A percentile compares a stretch with the other conserved stretches of the same genome.
These are phyloP conservation scores for Trapa bicornis DNA, from an alignment of 345 rosid genomes.

Conservation along the genomic window DNA sequence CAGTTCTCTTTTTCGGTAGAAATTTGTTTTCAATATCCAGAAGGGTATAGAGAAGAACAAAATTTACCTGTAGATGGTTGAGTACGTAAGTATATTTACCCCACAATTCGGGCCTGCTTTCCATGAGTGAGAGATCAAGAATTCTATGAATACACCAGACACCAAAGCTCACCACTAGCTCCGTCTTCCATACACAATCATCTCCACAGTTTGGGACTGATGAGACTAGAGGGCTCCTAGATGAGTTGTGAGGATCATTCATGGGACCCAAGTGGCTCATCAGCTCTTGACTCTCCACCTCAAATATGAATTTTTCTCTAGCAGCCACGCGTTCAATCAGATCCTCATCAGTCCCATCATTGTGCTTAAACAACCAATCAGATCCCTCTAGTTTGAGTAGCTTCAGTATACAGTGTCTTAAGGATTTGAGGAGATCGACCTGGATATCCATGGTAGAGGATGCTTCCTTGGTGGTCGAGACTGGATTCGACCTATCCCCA, in stretches of 20 bases:
- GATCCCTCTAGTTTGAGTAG: conserved; percentile 86
- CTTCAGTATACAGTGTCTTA: conserved; percentile 62
- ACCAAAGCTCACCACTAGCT: conserved; percentile 79
- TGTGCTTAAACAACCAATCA: conserved; percentile 85
- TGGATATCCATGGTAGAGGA: conserved; percentile 45
- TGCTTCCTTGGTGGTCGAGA: conserved; percentile 25
- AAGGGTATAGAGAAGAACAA: background rate
- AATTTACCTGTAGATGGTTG: conserved; percentile 86
- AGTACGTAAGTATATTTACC: conserved; percentile 94
- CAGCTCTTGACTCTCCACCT: conserved; percentile 59
- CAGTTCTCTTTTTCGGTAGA: background rate
- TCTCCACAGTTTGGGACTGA: conserved; percentile 89
- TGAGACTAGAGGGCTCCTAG: conserved; percentile 25
- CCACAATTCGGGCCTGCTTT: conserved; percentile 97
- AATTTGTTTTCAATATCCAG: background rate
- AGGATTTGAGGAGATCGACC: conserved; percentile 65
- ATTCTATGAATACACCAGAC: conserved; percentile 94
- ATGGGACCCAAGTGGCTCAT: conserved; percentile 2
- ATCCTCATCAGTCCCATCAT: conserved; percentile 83
- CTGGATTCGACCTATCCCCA: conserved; percentile 31
- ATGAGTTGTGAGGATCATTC: background rate
- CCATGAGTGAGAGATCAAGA: conserved; percentile 81
- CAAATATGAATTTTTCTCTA: conserved; percentile 65
- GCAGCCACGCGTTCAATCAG: conserved; percentile 84
- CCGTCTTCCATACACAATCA: conserved; percentile 77